Conservation (phyloP, 2,329 filamentous ascomycete genomes). For the Penicillium sp. region DNA sequence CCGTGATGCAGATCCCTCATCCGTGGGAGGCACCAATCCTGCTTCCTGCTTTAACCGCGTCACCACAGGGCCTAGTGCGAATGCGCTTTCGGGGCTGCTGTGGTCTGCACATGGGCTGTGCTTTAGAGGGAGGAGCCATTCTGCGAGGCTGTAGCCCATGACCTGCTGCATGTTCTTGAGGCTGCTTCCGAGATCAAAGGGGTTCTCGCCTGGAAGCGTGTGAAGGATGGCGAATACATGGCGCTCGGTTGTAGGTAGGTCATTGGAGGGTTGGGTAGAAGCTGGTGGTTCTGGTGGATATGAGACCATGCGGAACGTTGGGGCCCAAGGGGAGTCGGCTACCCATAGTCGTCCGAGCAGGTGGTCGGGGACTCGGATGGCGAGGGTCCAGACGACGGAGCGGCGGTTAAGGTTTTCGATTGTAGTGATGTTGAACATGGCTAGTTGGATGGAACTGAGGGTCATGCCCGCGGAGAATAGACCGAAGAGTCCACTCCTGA, state of each 20-base stretch:
- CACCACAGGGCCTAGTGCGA: conserved; percentile 61
- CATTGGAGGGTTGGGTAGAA: conserved; percentile 16
- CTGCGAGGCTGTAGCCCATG: conserved; percentile 66
- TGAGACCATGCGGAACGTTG: conserved; percentile 38
- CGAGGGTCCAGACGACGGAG: conserved; percentile 64
- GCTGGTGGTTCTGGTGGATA: conserved; percentile 36
- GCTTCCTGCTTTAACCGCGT: conserved; percentile 50
- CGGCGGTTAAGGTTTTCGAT: conserved; percentile 69
- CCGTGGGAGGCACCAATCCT: conserved; percentile 29
- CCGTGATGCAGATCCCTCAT: neutral
- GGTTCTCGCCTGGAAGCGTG: conserved; percentile 71
- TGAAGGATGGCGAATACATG: conserved; percentile 75
- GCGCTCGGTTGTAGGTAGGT: conserved; percentile 47
- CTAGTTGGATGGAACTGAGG: conserved; percentile 64
- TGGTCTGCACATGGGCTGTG: conserved; percentile 70
- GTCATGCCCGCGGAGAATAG: conserved; percentile 80
- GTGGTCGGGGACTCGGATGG: conserved; percentile 61
- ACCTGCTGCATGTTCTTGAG: conserved; percentile 70
- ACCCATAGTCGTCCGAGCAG: conserved; percentile 30
- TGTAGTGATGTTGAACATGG: conserved; percentile 71
- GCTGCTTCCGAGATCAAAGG: conserved; percentile 68
- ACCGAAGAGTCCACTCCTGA: conserved; percentile 62
- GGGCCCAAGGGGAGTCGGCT: conserved; percentile 35
- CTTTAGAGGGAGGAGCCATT: conserved; percentile 77
- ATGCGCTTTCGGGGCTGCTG: conserved; percentile 62